These are phyloP conservation scores for Diutina catenulata DNA, from an alignment of 1,139 yeast species.

Conservation along the genomic window DNA sequence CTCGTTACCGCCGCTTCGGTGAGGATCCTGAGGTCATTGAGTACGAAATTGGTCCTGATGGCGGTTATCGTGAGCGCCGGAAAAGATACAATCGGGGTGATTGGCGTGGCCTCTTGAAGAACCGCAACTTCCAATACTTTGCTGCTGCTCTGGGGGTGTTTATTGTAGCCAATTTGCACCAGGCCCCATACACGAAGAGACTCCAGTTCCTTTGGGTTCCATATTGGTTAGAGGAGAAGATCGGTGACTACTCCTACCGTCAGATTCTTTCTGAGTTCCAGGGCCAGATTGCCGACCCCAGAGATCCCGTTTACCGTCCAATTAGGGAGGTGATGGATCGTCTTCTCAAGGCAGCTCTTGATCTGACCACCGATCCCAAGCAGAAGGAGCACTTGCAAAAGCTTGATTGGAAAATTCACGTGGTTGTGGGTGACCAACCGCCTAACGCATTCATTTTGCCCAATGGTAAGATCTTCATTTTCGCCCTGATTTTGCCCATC, in stretches of 20 bases:
- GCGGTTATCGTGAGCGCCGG: not conserved
- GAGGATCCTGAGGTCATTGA: constrained; percentile 2
- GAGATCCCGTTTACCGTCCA: constrained; percentile 42
- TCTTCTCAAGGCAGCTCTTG: constrained; percentile 46
- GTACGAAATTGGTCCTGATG: not conserved
- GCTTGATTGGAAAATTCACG: constrained; percentile 72
- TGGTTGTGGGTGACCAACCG: constrained; percentile 56
- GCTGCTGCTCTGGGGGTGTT: constrained; percentile 20
- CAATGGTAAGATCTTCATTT: constrained; percentile 90
- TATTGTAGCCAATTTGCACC: constrained; percentile 55
- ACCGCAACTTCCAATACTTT: constrained; percentile 6
- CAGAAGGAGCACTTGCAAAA: constrained; percentile 24
- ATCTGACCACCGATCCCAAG: constrained; percentile 17
- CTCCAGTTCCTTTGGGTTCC: constrained; percentile 66
- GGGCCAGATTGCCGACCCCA: constrained; percentile 34
- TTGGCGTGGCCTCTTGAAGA: constrained; percentile 6
- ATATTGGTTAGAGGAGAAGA: constrained; percentile 45
- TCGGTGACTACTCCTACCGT: constrained; percentile 62
- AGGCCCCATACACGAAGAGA: constrained; percentile 77
- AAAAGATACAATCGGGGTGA: not conserved
- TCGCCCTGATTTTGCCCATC: constrained; percentile 66
- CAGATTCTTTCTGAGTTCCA: constrained; percentile 43
- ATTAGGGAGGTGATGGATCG: constrained; percentile 52
- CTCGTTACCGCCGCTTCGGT: constrained; percentile 1
- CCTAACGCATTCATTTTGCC: constrained; percentile 97